These are phyloP conservation scores for Candida morakotiae DNA, from an alignment of 805 yeast genomes.

Conservation along the genomic window DNA sequence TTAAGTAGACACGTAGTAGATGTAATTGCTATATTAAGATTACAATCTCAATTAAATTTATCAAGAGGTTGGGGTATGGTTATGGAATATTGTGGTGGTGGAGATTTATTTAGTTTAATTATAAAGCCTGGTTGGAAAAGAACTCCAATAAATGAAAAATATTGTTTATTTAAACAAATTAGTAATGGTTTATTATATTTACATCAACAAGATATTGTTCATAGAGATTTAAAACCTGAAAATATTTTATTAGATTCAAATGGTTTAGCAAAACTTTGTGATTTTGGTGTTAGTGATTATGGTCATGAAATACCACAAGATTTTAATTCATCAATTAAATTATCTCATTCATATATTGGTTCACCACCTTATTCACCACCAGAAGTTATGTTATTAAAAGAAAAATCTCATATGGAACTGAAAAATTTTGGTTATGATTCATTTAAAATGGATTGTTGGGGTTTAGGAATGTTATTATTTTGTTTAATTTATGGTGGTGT, in stretches of 20 bases:
- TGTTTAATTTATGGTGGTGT: slow-evolving; percentile 53
- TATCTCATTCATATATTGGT: slow-evolving; percentile 55
- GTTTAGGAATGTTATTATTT: slow-evolving; percentile 65
- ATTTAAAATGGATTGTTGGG: slow-evolving; percentile 68
- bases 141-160: slow-evolving; percentile 47
- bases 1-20: slow-evolving; percentile 59
- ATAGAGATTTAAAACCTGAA: slow-evolving; percentile 74
- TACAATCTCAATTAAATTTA: slow-evolving; percentile 51
- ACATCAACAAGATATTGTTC: slow-evolving; percentile 66
- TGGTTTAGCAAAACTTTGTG: slow-evolving; percentile 67
- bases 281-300: slow-evolving; percentile 71
- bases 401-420: slow-evolving; percentile 23
- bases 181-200: slow-evolving; percentile 56
- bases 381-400: slow-evolving; percentile 57
- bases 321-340: slow-evolving; percentile 35
- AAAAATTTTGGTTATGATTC: slow-evolving; percentile 54
- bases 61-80: slow-evolving; percentile 76
- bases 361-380: slow-evolving; percentile 83
- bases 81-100: slow-evolving; percentile 57
- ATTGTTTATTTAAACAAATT: slow-evolving; percentile 67
- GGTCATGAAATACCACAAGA: slow-evolving; percentile 55
- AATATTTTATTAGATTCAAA: slow-evolving; percentile 55
- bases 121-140: slow-evolving; percentile 58
- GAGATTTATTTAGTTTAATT: slow-evolving; percentile 58
- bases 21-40: slow-evolving; percentile 50